phyloP scores from a whole-genome alignment of 495 filamentous ascomycete species.

The Penicillium tannophilum region DNA sequence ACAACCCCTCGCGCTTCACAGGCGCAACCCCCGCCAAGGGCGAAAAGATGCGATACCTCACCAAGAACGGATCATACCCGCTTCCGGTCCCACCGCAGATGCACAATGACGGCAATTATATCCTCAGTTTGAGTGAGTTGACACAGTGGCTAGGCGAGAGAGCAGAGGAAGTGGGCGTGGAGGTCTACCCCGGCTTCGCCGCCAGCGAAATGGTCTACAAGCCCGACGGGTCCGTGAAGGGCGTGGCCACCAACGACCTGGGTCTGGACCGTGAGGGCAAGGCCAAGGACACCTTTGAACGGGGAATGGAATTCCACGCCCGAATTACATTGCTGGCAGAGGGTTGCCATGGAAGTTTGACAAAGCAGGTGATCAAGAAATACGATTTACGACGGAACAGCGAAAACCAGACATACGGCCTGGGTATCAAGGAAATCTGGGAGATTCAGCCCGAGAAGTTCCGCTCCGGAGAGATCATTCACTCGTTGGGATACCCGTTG shows the following conservation, averaged over 20 bases:
- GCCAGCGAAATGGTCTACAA: constrained; percentile 91
- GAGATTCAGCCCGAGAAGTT: constrained; percentile 95
- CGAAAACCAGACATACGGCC: constrained; percentile 90
- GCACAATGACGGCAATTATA: constrained; percentile 98
- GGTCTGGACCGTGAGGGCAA: constrained; percentile 79
- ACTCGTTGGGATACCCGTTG: constrained; percentile 94
- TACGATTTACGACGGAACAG: constrained; percentile 88
- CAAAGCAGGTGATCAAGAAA: constrained; percentile 94
- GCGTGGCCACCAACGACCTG: constrained; percentile 95
- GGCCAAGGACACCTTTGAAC: constrained; percentile 88
- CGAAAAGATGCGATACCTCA: constrained; percentile 94
- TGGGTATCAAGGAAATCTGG: constrained; percentile 97
- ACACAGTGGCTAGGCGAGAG: constrained; percentile 93
- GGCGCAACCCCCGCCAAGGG: constrained; percentile 76
- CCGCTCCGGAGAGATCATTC: constrained; percentile 77
- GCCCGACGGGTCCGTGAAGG: constrained; percentile 82
- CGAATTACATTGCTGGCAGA: constrained; percentile 91
- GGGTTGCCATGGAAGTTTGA: constrained; percentile 94
- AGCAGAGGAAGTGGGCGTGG: constrained; percentile 97
- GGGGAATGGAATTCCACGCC: constrained; percentile 99
- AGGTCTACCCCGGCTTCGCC: constrained; percentile 95
- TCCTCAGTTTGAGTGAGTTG: constrained; percentile 91
- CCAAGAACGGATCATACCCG: constrained; percentile 74
- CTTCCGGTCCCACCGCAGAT: constrained; percentile 93
- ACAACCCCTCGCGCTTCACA: constrained; percentile 83